These are phyloP conservation scores for Schizochytrium sp. DNA, from an alignment of 108 stramenopile species.

Conservation along the genomic window DNA sequence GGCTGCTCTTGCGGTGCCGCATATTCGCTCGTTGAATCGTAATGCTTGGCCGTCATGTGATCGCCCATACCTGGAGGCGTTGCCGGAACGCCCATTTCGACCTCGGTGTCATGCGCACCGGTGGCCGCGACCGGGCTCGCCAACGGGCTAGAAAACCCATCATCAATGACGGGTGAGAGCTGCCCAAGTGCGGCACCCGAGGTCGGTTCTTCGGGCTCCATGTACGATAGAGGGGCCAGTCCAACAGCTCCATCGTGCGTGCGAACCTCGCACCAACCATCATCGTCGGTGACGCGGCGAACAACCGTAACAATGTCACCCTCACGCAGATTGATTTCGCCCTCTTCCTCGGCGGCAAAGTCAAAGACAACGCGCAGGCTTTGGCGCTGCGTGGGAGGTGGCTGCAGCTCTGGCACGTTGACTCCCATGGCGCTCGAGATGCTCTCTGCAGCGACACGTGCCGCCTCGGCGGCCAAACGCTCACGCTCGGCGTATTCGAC, in stretches of 20 bases:
- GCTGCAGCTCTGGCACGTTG: not conserved
- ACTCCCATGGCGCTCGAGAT: not conserved
- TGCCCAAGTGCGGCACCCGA: not conserved
- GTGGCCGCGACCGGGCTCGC: not conserved
- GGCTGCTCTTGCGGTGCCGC: not conserved
- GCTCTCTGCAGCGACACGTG: not conserved
- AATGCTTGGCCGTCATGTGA: not conserved
- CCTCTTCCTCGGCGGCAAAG: not conserved
- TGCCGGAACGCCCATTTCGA: no score
- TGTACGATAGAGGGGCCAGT: not conserved
- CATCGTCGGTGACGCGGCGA: not conserved
- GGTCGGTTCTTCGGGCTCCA: not conserved
- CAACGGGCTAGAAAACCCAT: not conserved
- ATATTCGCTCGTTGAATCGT: not conserved
- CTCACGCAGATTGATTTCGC: not conserved
- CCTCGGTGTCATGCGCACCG: no score
- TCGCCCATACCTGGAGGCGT: not conserved
- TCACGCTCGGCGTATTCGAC: not conserved
- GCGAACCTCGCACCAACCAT: not conserved
- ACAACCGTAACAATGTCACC: not conserved
- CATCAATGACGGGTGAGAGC: not conserved
- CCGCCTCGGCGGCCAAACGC: not conserved
- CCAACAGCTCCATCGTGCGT: not conserved
- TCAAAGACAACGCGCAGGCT: not conserved
- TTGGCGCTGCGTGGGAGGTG: not conserved